Percentiles rank a stretch among this genome's conserved stretches.
These are phyloP conservation scores for Coemansia sp. DNA, from an alignment of 371 early-diverging fungal species.

Conservation along the genomic window DNA sequence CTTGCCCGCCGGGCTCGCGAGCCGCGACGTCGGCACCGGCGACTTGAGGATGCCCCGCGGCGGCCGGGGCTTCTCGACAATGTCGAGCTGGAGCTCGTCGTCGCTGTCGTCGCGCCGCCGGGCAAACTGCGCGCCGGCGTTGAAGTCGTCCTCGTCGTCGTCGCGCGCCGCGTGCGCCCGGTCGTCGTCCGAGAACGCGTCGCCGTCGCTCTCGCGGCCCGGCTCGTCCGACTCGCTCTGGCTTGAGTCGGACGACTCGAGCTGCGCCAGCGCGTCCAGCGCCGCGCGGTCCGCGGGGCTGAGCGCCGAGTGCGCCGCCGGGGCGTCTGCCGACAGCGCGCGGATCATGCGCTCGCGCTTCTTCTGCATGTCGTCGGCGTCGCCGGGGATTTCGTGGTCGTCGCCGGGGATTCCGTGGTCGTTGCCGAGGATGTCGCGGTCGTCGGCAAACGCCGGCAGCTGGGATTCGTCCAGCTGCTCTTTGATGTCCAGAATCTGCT, in stretches of 20 bases:
- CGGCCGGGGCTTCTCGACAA: background rate
- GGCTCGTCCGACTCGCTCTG: background rate
- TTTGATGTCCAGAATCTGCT: conserved; percentile 82
- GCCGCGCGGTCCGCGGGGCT: conserved; percentile 51
- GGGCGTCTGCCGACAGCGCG: background rate
- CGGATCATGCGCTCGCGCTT: conserved; percentile 45
- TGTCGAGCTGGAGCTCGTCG: background rate
- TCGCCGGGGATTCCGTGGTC: too few relatives aligned
- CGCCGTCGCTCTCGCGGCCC: conserved; percentile 19
- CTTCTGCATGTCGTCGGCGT: conserved; percentile 13
- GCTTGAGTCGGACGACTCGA: conserved; percentile 50
- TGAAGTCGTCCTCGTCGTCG: conserved; percentile 56
- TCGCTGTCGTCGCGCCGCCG: background rate
- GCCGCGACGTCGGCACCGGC: background rate
- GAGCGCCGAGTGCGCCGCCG: conserved; percentile 1
- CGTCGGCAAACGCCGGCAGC: conserved; percentile 33
- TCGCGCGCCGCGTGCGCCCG: conserved; percentile 54
- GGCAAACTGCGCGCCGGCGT: conserved; percentile 1
- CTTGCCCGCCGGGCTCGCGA: background rate
- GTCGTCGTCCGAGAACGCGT: conserved; percentile 56
- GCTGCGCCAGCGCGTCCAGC: conserved; percentile 55
- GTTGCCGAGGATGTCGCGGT: conserved; percentile 13
- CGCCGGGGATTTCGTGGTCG: background rate
- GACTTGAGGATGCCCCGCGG: background rate
- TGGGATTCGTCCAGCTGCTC: conserved; percentile 65